Base-by-base conservation (phyloP, 1,284 basidiomycete species). In the Melanopsichium pennsylvanicum region DNA sequence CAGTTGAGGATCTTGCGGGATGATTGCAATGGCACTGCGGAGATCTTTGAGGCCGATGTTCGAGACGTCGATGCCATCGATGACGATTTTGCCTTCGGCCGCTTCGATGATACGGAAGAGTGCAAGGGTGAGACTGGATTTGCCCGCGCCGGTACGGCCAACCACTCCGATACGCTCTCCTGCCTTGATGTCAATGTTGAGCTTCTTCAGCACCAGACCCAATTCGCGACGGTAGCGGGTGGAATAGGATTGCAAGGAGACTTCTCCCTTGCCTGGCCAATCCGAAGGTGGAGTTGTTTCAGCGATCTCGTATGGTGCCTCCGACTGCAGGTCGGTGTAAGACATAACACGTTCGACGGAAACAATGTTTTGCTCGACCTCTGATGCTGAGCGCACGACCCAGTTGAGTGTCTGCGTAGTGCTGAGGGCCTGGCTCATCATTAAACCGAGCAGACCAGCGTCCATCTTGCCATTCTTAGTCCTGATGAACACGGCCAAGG, bases 361-460 rank as follows among this genome's bases (percentile, higher is more conserved):
- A 62, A 94, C 92, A 72, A 96, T 90, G 78, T 94, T 95, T 80
- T 92, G 91, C 82, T 96, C 93, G 12, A 95, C 91, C 74, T 97
- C 93, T 59, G 90, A 91, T 0, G 91, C 90, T 13, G 88, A 89
- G 37, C 92, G 86, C 6, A 95, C 92, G n/a, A 93, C 85, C 91
- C 90, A 95, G 64, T 83, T 82, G 47, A 83, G 76, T 21, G 81
- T 76, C 61, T 83, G 81, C 2, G 82, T 82, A n/a, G 81, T 83
- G 87, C 90, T 80, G 21, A 96, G 83, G 2, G 91, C 77, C 56
- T 79, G 76, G 2, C 88, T 89, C 74, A 96, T 84, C 45, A 95
- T 89, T 62, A 97, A 85, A n/a, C 94, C 94, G 32, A 96, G 90
- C 22, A 95, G 83, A 0, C 93, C 93, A 1, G 92, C 90, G 81